Conservation (phyloP, 495 filamentous ascomycete species). For the Pyrenopolyporus hunteri region DNA sequence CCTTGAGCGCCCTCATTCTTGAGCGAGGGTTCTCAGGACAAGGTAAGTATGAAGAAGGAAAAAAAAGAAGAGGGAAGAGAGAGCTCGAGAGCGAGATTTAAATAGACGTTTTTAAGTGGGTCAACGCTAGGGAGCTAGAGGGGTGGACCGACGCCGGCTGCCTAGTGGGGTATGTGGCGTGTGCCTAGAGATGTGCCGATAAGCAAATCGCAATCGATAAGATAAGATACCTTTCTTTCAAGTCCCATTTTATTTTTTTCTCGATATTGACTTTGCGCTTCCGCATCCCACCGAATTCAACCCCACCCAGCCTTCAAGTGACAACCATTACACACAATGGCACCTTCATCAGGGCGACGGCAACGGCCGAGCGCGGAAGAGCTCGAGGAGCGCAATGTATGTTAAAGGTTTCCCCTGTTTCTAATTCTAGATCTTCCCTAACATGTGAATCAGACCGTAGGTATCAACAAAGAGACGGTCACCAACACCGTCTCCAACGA, state of each 20-base stretch:
- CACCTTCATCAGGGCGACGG: slow-evolving; percentile 44
- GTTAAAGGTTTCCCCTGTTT: background rate
- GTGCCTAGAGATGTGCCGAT: slow-evolving; percentile 6
- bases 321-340: slow-evolving; percentile 45
- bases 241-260: slow-evolving; percentile 23
- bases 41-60: slow-evolving; percentile 43
- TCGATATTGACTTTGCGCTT: background rate
- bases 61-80: slow-evolving; percentile 3
- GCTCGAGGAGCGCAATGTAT: slow-evolving; percentile 50
- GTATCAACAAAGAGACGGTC: slow-evolving; percentile 85
- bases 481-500: slow-evolving; percentile 86
- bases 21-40: slow-evolving; percentile 22
- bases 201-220: slow-evolving; percentile 14
- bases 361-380: slow-evolving; percentile 48
- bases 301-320: slow-evolving; percentile 16
- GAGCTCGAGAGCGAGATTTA: background rate
- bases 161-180: slow-evolving; percentile 20
- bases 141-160: background rate
- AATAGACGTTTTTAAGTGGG: slow-evolving; percentile 5
- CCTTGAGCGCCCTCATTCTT: slow-evolving; percentile 19
- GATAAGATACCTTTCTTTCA: slow-evolving; percentile 20
- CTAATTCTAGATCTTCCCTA: background rate
- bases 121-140: slow-evolving; percentile 18
- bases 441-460: slow-evolving; percentile 69
- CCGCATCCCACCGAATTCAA: slow-evolving; percentile 10